Conservation (phyloP, 768 basidiomycete genomes). For the Tubosaeta brunneosetosa region DNA sequence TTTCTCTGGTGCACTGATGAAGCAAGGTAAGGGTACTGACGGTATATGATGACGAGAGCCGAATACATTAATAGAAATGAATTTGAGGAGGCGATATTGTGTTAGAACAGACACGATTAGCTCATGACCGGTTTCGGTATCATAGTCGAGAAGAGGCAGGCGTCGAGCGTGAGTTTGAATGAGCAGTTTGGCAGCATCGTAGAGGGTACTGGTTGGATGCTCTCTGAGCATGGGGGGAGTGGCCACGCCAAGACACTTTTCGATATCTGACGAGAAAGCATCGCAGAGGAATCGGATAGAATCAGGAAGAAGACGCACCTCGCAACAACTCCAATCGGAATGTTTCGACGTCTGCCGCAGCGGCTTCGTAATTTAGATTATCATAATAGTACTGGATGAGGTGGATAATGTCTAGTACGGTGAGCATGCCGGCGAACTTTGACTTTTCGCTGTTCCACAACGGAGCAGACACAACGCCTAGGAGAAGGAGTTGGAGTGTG, state of each 20-base stretch:
- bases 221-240: conserved; percentile 87
- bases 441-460: conserved; percentile 96
- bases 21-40: conserved; percentile 8
- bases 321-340: conserved; percentile 85
- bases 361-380: conserved; percentile 74
- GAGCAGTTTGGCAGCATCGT: conserved; percentile 83
- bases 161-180: conserved; percentile 95
- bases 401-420: conserved; percentile 98
- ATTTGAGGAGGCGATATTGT: conserved; percentile 96
- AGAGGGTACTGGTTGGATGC: conserved; percentile 82
- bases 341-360: conserved; percentile 86
- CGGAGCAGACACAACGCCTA: conserved; percentile 96
- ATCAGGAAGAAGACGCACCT: conserved; percentile 48
- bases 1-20: conserved; percentile 76
- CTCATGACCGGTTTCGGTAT: conserved; percentile 91
- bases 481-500: neutral
- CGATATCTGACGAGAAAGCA: conserved; percentile 64
- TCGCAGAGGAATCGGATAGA: conserved; percentile 8
- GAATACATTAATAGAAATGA: conserved; percentile 93
- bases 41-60: neutral
- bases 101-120: conserved; percentile 94
- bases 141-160: conserved; percentile 88
- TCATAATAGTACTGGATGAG: conserved; percentile 98
- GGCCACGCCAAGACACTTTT: conserved; percentile 85
- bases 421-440: conserved; percentile 96